Base-by-base conservation (phyloP, 139 green algal genomes). In the Auxenochlorella pyrenoidosa region DNA sequence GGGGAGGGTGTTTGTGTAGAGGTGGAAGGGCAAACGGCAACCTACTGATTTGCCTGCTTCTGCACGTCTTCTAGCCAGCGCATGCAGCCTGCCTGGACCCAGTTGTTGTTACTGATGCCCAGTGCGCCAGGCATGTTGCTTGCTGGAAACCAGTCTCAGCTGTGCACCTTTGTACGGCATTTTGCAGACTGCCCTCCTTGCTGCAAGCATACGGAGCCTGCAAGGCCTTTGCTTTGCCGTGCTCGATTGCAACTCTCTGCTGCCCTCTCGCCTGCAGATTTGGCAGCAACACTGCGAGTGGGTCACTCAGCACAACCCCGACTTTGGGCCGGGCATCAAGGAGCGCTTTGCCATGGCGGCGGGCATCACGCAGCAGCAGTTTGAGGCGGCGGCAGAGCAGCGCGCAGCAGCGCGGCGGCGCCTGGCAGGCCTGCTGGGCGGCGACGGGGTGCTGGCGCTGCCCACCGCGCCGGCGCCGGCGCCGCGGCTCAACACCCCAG, bases 321-420 rank as follows among this genome's bases (percentile, higher is more conserved):
- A 86, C 13, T 95, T 99, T 91, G 96, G 96, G 0, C 94, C 95
- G 0, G 96, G 93, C 41, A 91, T 96, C 30, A 90, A 91, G 44
- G 93, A 98, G 68, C 93, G 96, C n/a, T 98, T 98, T 80, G 65
- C 94, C 43, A 94, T 95, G 85, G 96, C 96, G 6, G 83, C 89
- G 0, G 38, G 51, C 1, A 92, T 97, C 59, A 96, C 90, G 4
- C 34, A 86, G 36, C 85, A 94, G 44, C 88, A 95, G 86, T 90
- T 79, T 41, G 79, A 71, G 22, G 83, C 28, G 40, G 85, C 72
- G 32, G 83, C 76, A 38, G 40, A n/a, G 54, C 51, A 47, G 71
- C 60, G 87, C 21, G 54, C 71, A 22, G 80, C 77, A 16, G 93
- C 97, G 66, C 79, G 34, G 3, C 51, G 51, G 30, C 93, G 95